These are phyloP conservation scores for Corinectria fuckeliana DNA, from an alignment of 2,329 filamentous ascomycete species.

Conservation along the genomic window DNA sequence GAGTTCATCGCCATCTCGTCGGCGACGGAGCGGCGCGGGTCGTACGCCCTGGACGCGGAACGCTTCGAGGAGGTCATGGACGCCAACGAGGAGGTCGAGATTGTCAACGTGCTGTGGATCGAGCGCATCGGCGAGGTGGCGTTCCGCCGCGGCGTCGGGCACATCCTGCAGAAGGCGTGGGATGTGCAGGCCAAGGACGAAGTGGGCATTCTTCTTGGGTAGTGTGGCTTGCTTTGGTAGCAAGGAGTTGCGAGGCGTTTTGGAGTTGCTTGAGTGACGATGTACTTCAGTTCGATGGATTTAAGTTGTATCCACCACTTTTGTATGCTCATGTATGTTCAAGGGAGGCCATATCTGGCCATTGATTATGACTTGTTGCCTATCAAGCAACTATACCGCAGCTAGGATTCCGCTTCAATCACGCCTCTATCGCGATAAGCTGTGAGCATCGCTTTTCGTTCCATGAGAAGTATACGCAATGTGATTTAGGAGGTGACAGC, in stretches of 20 bases:
- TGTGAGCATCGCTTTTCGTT: too few species aligned
- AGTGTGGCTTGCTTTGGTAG: conserved; percentile 12
- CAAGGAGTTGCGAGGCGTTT: conserved; percentile 8
- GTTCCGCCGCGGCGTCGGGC: conserved; percentile 51
- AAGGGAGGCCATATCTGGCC: background rate
- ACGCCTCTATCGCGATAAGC: too few species aligned
- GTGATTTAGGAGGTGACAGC: background rate
- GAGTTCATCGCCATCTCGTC: conserved; percentile 53
- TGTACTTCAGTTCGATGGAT: background rate
- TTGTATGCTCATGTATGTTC: background rate
- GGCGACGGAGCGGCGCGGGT: conserved; percentile 50
- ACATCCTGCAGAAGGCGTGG: conserved; percentile 50
- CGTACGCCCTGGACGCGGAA: conserved; percentile 48
- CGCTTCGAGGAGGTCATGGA: conserved; percentile 51
- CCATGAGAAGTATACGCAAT: too few species aligned
- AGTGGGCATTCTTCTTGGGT: conserved; percentile 51
- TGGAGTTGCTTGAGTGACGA: conserved; percentile 1
- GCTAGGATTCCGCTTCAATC: too few species aligned
- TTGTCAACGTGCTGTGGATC: conserved; percentile 56
- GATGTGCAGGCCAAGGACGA: conserved; percentile 49
- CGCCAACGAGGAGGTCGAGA: conserved; percentile 50
- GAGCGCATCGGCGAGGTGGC: conserved; percentile 52
- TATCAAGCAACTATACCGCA: background rate
- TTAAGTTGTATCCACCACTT: background rate
- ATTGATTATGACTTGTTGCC: background rate